These are phyloP conservation scores for Echeveria elegans DNA, from an alignment of 164 flowering plant species.

Conservation along the genomic window DNA sequence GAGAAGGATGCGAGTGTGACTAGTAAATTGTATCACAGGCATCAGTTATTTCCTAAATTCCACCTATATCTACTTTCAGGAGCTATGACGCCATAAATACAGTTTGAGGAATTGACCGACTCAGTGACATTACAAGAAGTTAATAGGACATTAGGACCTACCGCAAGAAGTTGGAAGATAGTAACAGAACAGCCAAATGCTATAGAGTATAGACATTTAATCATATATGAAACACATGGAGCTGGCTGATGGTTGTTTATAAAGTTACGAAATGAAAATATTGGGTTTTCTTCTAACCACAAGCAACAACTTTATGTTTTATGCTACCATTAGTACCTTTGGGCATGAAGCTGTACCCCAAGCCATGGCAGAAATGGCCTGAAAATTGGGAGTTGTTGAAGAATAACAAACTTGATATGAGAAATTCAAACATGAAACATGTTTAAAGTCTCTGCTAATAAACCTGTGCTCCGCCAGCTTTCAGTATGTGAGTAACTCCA, in stretches of 20 bases:
- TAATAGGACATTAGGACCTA: not conserved
- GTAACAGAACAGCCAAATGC: no score
- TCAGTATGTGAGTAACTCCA: conserved; percentile 96
- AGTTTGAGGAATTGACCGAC: not conserved
- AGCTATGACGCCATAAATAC: not conserved
- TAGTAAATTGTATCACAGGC: not conserved
- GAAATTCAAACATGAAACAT: not conserved
- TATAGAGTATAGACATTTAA: no score
- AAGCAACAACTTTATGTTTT: not conserved
- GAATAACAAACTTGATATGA: not conserved
- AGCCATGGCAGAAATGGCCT: conserved; percentile 98
- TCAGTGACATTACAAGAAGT: not conserved
- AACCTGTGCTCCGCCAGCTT: conserved; percentile 99
- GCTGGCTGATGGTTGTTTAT: not conserved
- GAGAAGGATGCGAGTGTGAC: not conserved
- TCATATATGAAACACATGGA: not conserved
- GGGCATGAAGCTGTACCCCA: conserved; percentile 99
- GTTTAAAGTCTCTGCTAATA: conserved; percentile 2
- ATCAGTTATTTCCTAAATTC: not conserved
- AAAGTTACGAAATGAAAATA: not conserved
- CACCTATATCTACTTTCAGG: not conserved
- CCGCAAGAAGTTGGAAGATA: no score
- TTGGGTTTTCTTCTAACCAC: not conserved
- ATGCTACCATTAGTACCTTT: conserved; percentile 41
- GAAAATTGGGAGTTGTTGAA: conserved; percentile 11